Evolutionary conservation across 2,329 filamentous ascomycete species (phyloP), one percentile per base, ranked within the genome.

Genomic region (Fusarium ambrosium): DNA sequence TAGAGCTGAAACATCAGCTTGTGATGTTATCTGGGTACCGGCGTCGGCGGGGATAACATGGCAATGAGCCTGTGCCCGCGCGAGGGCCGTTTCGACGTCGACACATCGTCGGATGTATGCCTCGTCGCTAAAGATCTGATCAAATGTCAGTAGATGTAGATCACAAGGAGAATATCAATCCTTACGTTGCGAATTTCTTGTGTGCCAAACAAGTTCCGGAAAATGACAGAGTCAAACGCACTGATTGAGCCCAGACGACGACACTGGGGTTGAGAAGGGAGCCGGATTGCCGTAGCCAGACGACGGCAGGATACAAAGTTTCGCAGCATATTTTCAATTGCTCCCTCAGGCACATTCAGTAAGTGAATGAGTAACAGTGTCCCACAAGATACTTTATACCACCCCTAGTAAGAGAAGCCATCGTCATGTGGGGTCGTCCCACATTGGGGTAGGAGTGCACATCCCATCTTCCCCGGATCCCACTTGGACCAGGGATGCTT

Each of bases 11-110:
- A 71, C 61, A 53, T 74, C 48, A 62, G 81, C 79, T 68, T 79
- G 74, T 62, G 84, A 79, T 8, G 81, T 87, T 62, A 87, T 80
- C 9, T 77, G 70, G 4, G 71, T 74, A 0, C 82, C 85, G 0
- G 81, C 80, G 4, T 82, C 75, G 2, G 80, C 73, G 0, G 87
- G 86, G 43, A 89, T 88, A 4, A 89, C 82, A 37, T 83, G 82
- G 71, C 84, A 85, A 60, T 81, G 80, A 3, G 86, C 86, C 73
- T 89, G 86, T 10, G 87, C 88, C 69, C 86, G 82, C 4, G 87
- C 87, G 7, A 89, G 81, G 14, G 87, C 88, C 2, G 86, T 85
- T 77, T 89, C 88, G 10, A 86, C 87, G 41, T 88, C 85, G 10
- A 89, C 83, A 66, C 87, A 86, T 59, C 84, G 83, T 34, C 82